Evolutionary conservation across 306 rosid species (phyloP), one percentile per base, ranked within the genome.

Genomic region (Quercus rubra): DNA sequence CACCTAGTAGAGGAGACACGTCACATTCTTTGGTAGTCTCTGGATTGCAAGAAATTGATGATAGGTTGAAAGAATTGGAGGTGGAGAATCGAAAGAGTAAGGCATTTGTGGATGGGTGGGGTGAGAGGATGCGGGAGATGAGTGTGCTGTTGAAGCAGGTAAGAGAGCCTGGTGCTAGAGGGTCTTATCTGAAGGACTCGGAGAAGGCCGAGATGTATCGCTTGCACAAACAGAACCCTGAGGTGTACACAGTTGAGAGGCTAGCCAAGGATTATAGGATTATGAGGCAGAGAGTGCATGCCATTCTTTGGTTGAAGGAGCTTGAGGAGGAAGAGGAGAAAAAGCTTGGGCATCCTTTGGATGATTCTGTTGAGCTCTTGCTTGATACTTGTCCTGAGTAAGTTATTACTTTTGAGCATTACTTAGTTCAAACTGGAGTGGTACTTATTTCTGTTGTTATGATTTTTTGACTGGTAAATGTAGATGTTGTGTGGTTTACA

Each of bases 201-300:
- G 98, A 95, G 79, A 95, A 92, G 73, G 90, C 92, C 0, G 94
- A 95, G 78, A 95, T 95, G 89, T 92, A 91, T 77, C 82, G 86
- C 12, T 67, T 89, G 87, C 94, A 95, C 73, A 92, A 92, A 86
- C 74, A 95, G 56, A 81, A 90, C 63, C 95, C 98, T 6, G 90
- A 90, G 78, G 83, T 90, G 19, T 90, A 95, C 87, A 91, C 94
- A 0, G 85, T 91, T 0, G 98, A 95, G 85, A 92, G 54, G 77
- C 92, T 95, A 9, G 98, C 98, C 4, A 87, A 87, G 82, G 99
- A 95, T 90, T 95, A 87, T 25, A 88, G 98, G 77, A 82, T 95
- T 46, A 91, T 95, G 98, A 93, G 99, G 87, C 98, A 95, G 85
- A 92, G 99, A 56, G 99, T 95, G 71, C 99, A 91, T 64, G 98